Evolutionary conservation across 768 basidiomycete species (phyloP).

Genomic region (Polyporus arcularius): DNA sequence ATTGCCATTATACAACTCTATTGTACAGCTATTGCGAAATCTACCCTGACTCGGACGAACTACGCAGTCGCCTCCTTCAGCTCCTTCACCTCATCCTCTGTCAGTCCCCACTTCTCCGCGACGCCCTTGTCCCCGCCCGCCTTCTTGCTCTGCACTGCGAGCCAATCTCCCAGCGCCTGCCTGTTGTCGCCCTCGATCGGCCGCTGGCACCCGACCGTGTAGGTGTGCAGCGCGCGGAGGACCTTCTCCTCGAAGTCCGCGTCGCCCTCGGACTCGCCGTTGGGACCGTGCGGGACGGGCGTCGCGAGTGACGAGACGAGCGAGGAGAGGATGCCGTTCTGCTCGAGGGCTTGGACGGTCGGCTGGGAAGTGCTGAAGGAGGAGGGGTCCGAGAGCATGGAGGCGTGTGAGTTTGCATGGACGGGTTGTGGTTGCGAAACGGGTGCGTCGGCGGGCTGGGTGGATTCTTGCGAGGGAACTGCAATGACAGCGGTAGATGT

Average conservation of each 20-base stretch:
- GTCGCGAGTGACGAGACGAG: constrained; percentile 53
- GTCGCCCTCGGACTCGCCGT: constrained; percentile 67
- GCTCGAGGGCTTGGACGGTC: constrained; percentile 50
- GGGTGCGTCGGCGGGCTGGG: background rate
- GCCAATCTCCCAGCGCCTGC: constrained; percentile 31
- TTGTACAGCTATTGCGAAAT: too few relatives aligned
- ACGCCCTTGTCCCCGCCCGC: constrained; percentile 19
- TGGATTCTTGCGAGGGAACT: constrained; percentile 1
- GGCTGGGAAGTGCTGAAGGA: constrained; percentile 51
- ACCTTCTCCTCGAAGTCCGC: constrained; percentile 67
- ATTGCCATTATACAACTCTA: too few relatives aligned
- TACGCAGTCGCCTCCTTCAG: constrained; percentile 16
- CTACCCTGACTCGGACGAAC: background rate
- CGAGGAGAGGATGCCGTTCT: constrained; percentile 47
- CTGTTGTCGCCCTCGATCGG: constrained; percentile 22
- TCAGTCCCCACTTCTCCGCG: constrained; percentile 33
- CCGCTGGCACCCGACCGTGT: constrained; percentile 43
- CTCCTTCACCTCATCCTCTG: constrained; percentile 22
- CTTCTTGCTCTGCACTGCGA: constrained; percentile 24
- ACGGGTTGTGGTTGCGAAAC: constrained; percentile 35
- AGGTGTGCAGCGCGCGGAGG: constrained; percentile 60
- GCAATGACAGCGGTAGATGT: constrained; percentile 1
- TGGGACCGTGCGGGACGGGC: constrained; percentile 64
- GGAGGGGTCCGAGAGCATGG: constrained; percentile 56
- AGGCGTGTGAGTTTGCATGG: constrained; percentile 75